Evolutionary conservation across 345 rosid genomes (phyloP), one percentile per base, ranked within the genome.

Genomic region (Murraya koenigii): DNA sequence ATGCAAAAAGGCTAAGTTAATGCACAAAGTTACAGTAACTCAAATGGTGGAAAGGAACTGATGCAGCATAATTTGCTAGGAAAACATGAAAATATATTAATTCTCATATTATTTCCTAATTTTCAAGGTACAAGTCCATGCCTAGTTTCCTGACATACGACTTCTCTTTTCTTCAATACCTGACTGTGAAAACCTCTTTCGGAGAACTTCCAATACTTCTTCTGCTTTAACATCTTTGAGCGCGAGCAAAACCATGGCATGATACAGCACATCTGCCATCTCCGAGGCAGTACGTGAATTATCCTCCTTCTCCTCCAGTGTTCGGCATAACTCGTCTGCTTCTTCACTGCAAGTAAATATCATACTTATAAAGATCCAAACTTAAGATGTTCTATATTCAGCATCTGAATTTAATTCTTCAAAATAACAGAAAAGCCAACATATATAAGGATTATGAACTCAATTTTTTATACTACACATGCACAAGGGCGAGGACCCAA

Each of bases 261-360:
- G 98, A 71, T 94, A 96, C 1, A 96, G 76, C 39, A 96, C 85
- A 81, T 96, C 98, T 5, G 93, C 99, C 98, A 96, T 96, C 80
- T 96, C 98, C 2, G 95, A 89, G 8, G 94, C 97, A 14, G 95
- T 81, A 11, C 88, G 89, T 33, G 84, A 63, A 13, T 75, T 78
- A 41, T 91, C 90, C 83, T 96, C 98, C 2, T 91, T 87, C 7
- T 89, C 97, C 83, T 94, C 98, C 49, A 91, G 66, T 8, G 99
- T 92, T 76, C 85, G 85, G 77, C 99, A 96, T 68, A 96, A 72
- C 80, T 96, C 99, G 73, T 92, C 94, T 0, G 97, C 97, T 83
- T 95, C 99, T 88, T 94, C 98, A 86, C 99, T 96, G 83, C 69
- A 65, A 33, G 23, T 19, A 44, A 22, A 0, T 1, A 38, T 5